Base-by-base conservation (phyloP, 1,139 yeast genomes). In the Yamadazyma triangularis region DNA sequence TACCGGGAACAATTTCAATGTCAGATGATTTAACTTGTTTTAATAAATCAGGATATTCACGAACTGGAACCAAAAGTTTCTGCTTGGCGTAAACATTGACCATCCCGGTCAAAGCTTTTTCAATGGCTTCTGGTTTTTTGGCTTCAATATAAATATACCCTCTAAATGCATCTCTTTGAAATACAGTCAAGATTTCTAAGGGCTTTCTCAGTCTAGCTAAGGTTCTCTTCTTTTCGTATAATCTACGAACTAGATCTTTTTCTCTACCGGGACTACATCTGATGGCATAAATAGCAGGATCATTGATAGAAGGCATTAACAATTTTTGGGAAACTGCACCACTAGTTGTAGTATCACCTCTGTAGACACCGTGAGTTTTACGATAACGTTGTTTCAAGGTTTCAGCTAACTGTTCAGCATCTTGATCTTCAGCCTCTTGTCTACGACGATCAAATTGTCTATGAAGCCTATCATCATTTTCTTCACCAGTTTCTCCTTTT, bases 141-240 rank as follows among this genome's bases (percentile, higher is more conserved):
- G 98, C 97, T 62, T 91, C 98, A 42, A 93, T 75, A 57, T 91
- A 91, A 34, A 91, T 77, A 53, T 93, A 87, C 15, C 97, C 97
- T 26, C 79, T 73, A 55, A 89, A 89, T 27, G 87, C 79, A 50
- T 91, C 97, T 61, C 98, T 75, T 61, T 91, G 97, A 65, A 91
- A 91, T 15, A 85, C 95, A n/a, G 96, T 84, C 54, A 75, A 73
- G 34, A 91, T 88, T 35, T 79, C 85, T 44, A 82, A 70, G 3
- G 86, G 83, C 23, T 65, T 66, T 31, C 67, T 65, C 44, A 74
- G 70, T 49, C 77, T 65, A 41, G 84, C 85, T 45, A 84, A 62
- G 32, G 83, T 81, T 39, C 77, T 57, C 56, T 85, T 84, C 62
- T 85, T 88, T 51, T 87, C 88, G 63, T 84, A 70, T 34, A 91